Percentiles rank a stretch among this genome's conserved stretches.
Evolutionary conservation across 352 stramenopile species (phyloP).

Genomic region (Phytopythium kandeliae): DNA sequence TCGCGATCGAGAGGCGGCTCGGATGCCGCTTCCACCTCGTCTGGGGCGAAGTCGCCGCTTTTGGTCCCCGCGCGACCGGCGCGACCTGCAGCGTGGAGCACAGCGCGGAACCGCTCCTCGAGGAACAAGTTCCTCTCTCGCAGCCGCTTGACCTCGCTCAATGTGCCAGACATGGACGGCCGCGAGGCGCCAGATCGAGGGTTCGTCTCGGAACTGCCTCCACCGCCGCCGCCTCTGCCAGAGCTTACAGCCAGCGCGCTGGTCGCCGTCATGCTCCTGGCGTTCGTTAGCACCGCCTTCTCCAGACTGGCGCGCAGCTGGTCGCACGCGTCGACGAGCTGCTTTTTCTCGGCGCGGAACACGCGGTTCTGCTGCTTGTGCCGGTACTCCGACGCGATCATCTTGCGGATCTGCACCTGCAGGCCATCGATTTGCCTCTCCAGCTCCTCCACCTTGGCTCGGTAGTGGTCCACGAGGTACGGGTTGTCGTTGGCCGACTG

Average conservation of each 20-base stretch:
- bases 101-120: constrained; percentile 51
- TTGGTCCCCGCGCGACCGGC: constrained; percentile 1
- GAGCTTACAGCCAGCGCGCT: constrained; percentile 9
- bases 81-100: not conserved
- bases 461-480: constrained; percentile 64
- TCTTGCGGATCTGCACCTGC: constrained; percentile 69
- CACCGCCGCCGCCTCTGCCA: not conserved
- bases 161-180: not conserved
- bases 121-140: constrained; percentile 53
- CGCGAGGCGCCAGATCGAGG: not conserved
- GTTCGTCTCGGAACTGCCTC: not conserved
- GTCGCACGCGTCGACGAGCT: constrained; percentile 43
- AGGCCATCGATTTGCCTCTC: constrained; percentile 53
- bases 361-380: constrained; percentile 67
- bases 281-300: constrained; percentile 23
- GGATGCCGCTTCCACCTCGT: not conserved
- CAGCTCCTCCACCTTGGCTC: constrained; percentile 38
- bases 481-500: constrained; percentile 33
- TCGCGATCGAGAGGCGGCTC: not conserved
- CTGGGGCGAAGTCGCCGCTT: not conserved
- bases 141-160: constrained; percentile 47
- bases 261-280: constrained; percentile 22
- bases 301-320: constrained; percentile 43
- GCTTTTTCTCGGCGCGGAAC: constrained; percentile 35
- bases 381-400: constrained; percentile 73